A percentile compares a stretch with the other conserved stretches of the same genome.
Evolutionary conservation across 768 basidiomycete genomes (phyloP).

Genomic region (Rhizopogon vulgaris): DNA sequence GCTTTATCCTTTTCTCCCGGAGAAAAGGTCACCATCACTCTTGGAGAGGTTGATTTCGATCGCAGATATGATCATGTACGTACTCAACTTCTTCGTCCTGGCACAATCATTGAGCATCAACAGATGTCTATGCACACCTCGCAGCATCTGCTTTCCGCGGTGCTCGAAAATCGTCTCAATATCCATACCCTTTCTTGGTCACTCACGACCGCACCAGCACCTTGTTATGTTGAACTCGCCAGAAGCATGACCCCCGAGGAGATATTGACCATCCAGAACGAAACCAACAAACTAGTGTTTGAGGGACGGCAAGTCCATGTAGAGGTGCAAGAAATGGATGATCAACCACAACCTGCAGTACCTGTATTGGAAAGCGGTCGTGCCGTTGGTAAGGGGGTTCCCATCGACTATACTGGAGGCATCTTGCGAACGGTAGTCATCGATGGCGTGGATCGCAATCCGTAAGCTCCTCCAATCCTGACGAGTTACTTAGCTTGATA

Average conservation of each 20-base stretch:
- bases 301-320: constrained; percentile 64
- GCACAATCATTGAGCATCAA: background rate
- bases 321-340: constrained; percentile 67
- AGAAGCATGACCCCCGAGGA: constrained; percentile 61
- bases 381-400: constrained; percentile 49
- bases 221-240: constrained; percentile 74
- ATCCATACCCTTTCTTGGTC: constrained; percentile 80
- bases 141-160: constrained; percentile 76
- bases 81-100: constrained; percentile 5
- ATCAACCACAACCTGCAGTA: constrained; percentile 24
- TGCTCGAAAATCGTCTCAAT: constrained; percentile 59
- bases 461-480: constrained; percentile 37
- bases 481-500: constrained; percentile 6
- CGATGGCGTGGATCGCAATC: constrained; percentile 75
- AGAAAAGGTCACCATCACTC: constrained; percentile 42
- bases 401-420: constrained; percentile 69
- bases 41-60: constrained; percentile 54
- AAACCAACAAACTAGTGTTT: constrained; percentile 62
- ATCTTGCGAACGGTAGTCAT: constrained; percentile 79
- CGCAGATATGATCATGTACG: constrained; percentile 71
- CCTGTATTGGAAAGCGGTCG: constrained; percentile 41
- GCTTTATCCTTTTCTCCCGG: constrained; percentile 48
- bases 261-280: constrained; percentile 51
- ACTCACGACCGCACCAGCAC: constrained; percentile 58
- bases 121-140: constrained; percentile 84